Evolutionary conservation across 108 stramenopile species (phyloP).

Genomic region (Cyclotella atomus): DNA sequence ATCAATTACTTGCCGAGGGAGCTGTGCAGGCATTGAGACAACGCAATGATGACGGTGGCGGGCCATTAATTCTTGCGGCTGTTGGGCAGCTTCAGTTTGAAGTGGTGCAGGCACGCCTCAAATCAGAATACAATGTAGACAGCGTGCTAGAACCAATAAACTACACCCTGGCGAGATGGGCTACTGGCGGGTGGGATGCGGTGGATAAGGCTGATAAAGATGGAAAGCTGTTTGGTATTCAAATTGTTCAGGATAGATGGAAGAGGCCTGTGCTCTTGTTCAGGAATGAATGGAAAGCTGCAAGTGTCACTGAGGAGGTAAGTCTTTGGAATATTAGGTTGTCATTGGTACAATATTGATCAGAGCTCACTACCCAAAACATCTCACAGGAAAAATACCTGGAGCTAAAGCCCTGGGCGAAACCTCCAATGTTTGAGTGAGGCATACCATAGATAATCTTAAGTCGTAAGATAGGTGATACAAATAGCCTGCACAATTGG

Average conservation of each 20-base stretch:
- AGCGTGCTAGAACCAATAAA: conserved; percentile 85
- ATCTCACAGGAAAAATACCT: conserved; percentile 80
- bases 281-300: conserved; percentile 95
- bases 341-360: too few species aligned
- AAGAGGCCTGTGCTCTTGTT: conserved; percentile 92
- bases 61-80: conserved; percentile 91
- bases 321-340: too few species aligned
- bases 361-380: too few species aligned
- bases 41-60: conserved; percentile 93
- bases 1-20: conserved; percentile 93
- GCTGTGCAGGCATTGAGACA: conserved; percentile 93
- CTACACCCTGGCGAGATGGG: conserved; percentile 94
- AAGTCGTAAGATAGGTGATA: too few species aligned
- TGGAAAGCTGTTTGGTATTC: conserved; percentile 92
- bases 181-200: conserved; percentile 91
- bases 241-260: conserved; percentile 92
- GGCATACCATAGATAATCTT: too few species aligned
- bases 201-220: conserved; percentile 91
- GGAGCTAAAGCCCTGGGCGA: conserved; percentile 73
- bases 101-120: conserved; percentile 90
- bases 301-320: conserved; percentile 77
- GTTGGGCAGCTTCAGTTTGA: conserved; percentile 97
- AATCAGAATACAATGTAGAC: conserved; percentile 92
- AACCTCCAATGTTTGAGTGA: conserved; percentile 72
- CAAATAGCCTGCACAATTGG: too few species aligned